phyloP scores from a whole-genome alignment of 2,329 filamentous ascomycete species.

The Akanthomyces uredinophilus region DNA sequence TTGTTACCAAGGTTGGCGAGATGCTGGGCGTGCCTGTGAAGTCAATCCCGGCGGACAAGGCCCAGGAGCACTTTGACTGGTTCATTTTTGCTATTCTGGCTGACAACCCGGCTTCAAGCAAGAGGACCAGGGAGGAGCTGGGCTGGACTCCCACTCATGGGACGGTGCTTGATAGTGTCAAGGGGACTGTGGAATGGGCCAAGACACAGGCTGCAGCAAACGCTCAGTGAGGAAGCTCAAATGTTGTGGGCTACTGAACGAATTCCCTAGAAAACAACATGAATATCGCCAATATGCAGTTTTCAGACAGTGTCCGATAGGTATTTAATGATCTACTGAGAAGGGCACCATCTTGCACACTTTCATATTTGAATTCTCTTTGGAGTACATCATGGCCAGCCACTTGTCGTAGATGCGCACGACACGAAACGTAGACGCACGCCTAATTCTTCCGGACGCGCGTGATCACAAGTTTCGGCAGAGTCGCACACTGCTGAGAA shows the following conservation, averaged over 20 bases:
- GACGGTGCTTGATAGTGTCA: neutral
- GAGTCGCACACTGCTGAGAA: too few species aligned
- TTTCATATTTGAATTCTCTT: too few species aligned
- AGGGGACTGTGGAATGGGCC: neutral
- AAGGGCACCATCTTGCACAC: too few species aligned
- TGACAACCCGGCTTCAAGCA: slow-evolving; percentile 31
- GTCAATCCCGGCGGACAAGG: slow-evolving; percentile 26
- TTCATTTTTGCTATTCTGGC: slow-evolving; percentile 18
- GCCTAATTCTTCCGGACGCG: too few species aligned
- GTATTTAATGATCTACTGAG: too few species aligned
- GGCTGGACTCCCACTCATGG: neutral
- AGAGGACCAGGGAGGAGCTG: slow-evolving; percentile 26
- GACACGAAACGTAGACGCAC: too few species aligned
- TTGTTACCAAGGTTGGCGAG: slow-evolving; percentile 31
- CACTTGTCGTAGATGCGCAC: too few species aligned
- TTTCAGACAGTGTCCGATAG: too few species aligned
- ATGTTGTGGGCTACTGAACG: neutral
- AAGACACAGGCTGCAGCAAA: neutral
- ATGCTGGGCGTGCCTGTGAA: slow-evolving; percentile 28
- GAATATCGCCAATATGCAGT: too few species aligned
- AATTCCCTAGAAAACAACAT: neutral
- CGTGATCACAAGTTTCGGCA: too few species aligned
- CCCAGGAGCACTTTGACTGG: slow-evolving; percentile 23
- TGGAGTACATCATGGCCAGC: too few species aligned
- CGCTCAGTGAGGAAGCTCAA: neutral